Evolutionary conservation across 352 stramenopile species (phyloP).

Genomic region (Phytophthora litchii): DNA sequence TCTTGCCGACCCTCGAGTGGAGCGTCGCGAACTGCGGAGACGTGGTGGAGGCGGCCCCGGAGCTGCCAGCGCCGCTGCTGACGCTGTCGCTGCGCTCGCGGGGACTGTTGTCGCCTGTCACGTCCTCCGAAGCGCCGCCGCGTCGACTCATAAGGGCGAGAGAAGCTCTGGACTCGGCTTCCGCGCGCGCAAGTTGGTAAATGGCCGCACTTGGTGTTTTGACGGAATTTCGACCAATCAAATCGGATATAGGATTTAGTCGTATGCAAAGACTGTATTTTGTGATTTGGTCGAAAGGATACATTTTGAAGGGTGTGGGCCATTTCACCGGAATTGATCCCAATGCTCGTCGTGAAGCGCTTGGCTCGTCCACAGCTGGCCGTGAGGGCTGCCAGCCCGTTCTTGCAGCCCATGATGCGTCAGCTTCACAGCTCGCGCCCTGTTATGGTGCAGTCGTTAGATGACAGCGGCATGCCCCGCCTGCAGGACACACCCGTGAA

Average conservation of each 20-base stretch:
- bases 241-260: not conserved
- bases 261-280: not conserved
- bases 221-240: constrained; percentile 14
- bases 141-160: constrained; percentile 37
- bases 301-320: constrained; percentile 13
- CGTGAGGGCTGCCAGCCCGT: constrained; percentile 4
- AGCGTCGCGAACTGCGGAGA: constrained; percentile 68
- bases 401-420: constrained; percentile 18
- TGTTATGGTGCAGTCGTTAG: constrained; percentile 37
- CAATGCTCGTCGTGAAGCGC: constrained; percentile 40
- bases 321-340: constrained; percentile 8
- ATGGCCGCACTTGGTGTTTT: constrained; percentile 16
- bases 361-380: constrained; percentile 24
- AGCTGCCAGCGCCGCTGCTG: constrained; percentile 24
- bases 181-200: constrained; percentile 23
- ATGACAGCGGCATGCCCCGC: constrained; percentile 49
- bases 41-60: not conserved
- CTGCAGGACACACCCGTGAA: constrained; percentile 60
- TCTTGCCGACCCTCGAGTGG: constrained; percentile 79
- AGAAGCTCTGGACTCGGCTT: constrained; percentile 21
- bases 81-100: constrained; percentile 38
- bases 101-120: constrained; percentile 7
- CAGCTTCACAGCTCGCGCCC: constrained; percentile 42
- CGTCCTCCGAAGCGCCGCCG: constrained; percentile 22
- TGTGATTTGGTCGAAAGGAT: constrained; percentile 3